phyloP scores from a whole-genome alignment of 495 filamentous ascomycete genomes.

The Tirmania nivea region DNA sequence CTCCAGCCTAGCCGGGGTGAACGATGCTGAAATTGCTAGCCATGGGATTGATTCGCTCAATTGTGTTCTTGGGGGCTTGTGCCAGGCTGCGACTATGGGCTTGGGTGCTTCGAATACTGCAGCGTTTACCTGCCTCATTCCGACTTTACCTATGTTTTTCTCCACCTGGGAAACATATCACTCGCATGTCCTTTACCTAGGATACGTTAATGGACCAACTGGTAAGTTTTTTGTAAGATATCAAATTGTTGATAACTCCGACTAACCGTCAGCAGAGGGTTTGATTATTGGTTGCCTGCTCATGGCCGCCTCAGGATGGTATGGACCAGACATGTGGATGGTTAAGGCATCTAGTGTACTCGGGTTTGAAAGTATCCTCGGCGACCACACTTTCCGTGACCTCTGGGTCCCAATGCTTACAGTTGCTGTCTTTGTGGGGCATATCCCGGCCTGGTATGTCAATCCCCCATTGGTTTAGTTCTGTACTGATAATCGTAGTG shows the following conservation, averaged over 20 bases:
- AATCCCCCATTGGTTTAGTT: neutral
- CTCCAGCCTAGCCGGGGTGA: neutral
- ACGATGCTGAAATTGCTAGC: slow-evolving; percentile 20
- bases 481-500: slow-evolving; percentile 24
- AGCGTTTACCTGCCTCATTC: slow-evolving; percentile 74
- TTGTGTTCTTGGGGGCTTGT: slow-evolving; percentile 67
- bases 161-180: slow-evolving; percentile 99
- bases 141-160: slow-evolving; percentile 95
- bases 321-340: slow-evolving; percentile 73
- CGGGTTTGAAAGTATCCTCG: slow-evolving; percentile 32
- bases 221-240: slow-evolving; percentile 16
- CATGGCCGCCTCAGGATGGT: slow-evolving; percentile 71
- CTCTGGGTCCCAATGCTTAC: slow-evolving; percentile 69
- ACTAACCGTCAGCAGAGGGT: slow-evolving; percentile 35
- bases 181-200: slow-evolving; percentile 90
- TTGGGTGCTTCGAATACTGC: slow-evolving; percentile 60
- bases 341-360: slow-evolving; percentile 44
- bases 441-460: slow-evolving; percentile 45
- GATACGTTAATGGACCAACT: slow-evolving; percentile 91
- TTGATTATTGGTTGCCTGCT: slow-evolving; percentile 66
- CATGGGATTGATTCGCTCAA: slow-evolving; percentile 97
- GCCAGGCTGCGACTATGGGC: slow-evolving; percentile 81
- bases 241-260: neutral
- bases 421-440: slow-evolving; percentile 47
- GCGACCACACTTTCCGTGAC: slow-evolving; percentile 49